Conservation (phyloP, 1,284 basidiomycete species). For the Naganishia sp. region DNA sequence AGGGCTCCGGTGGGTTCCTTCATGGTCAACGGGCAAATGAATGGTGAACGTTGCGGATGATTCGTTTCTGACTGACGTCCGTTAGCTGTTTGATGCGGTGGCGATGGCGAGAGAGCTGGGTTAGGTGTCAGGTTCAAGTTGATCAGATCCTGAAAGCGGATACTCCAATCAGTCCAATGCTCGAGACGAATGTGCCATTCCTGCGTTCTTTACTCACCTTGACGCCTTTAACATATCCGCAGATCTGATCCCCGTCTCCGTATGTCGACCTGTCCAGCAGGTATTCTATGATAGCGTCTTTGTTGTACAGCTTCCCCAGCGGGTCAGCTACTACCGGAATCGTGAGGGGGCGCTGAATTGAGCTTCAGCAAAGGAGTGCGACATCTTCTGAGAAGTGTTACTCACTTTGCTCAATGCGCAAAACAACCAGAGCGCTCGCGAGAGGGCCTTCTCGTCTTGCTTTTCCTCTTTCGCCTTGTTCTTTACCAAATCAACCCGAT, state of each 20-base stretch:
- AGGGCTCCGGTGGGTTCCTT: slow-evolving; percentile 91
- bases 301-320: slow-evolving; percentile 90
- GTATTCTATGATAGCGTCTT: slow-evolving; percentile 84
- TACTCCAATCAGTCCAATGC: not conserved
- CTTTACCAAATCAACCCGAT: slow-evolving; percentile 53
- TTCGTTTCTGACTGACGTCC: slow-evolving; percentile 48
- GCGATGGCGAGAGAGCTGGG: slow-evolving; percentile 53
- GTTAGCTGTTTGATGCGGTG: slow-evolving; percentile 41
- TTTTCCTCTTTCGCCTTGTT: slow-evolving; percentile 64
- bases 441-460: slow-evolving; percentile 81
- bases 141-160: slow-evolving; percentile 69
- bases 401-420: slow-evolving; percentile 88
- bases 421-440: slow-evolving; percentile 81
- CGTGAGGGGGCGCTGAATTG: slow-evolving; percentile 68
- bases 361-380: slow-evolving; percentile 9
- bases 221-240: slow-evolving; percentile 79
- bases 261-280: slow-evolving; percentile 69
- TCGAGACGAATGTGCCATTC: not conserved
- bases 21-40: slow-evolving; percentile 82
- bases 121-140: slow-evolving; percentile 77
- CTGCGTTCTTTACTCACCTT: slow-evolving; percentile 63
- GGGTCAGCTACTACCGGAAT: slow-evolving; percentile 85
- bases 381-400: not conserved
- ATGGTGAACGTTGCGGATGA: slow-evolving; percentile 62
- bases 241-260: slow-evolving; percentile 80